Base-by-base conservation (phyloP, 495 filamentous ascomycete species). In the Viridothelium virens region DNA sequence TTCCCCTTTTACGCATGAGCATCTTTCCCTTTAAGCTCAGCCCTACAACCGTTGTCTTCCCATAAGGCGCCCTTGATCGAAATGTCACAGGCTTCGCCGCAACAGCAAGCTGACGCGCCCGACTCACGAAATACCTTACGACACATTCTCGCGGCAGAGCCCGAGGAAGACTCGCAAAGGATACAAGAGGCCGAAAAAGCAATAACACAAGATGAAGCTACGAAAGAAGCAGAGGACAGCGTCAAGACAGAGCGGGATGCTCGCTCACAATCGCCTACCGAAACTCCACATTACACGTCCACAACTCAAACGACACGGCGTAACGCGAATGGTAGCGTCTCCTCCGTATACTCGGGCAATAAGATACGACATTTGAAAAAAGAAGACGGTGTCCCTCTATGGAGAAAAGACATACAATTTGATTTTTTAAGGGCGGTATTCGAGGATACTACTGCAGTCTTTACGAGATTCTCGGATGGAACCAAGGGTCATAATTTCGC, bases 341-440 rank as follows among this genome's bases (percentile, higher is more conserved):
- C 83, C 4, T 87, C 87, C 7, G 85, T 89, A 61, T 89, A 88
- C 70, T 88, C 90, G 16, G 92, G 92, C n/a, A 90, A 90, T 74
- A 97, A 97, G 78, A 95, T 98, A 44, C 81, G 89, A 65, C 93
- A 97, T 75, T 80, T 98, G 53, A 98, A 98, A 80, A 97, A 97
- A 74, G 92, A 96, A 63, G 94, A 98, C 76, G 94, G 94, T 67
- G 89, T 96, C 56, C 95, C 94, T 12, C 82, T 98, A 7, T 98
- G 94, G 94, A 84, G 94, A 74, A 92, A 90, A 76, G 94, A 98
- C 77, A 98, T 98, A 56, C 94, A 98, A 74, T 93, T 91, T 75
- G 91, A 97, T 72, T 98, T 98, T 70, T 84, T 98, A 66, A 87
- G 86, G 71, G 84, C 87, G 64, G 90, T 97, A 70, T 98, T 98